phyloP scores from a whole-genome alignment of 345 rosid species.

The Syzygium oleosum region DNA sequence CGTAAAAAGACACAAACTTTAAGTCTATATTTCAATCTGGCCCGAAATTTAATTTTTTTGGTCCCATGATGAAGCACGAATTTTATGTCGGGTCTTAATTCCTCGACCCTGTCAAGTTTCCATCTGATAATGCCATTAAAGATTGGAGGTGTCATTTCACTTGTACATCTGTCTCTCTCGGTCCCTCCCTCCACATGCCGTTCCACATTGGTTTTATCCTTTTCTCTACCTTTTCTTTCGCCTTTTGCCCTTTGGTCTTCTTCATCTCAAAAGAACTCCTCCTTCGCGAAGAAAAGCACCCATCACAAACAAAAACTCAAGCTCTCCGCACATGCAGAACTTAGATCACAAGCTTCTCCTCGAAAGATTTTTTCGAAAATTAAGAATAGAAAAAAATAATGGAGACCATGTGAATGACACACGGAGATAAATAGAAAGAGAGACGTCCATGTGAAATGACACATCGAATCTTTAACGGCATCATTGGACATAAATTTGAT shows the following conservation, averaged over 20 bases:
- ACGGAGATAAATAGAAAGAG: not conserved
- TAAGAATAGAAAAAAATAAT: not conserved
- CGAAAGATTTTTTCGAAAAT: not conserved
- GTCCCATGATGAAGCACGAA: not conserved
- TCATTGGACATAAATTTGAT: not conserved
- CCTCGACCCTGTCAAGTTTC: not conserved
- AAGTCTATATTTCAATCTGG: not conserved
- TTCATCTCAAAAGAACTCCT: not conserved
- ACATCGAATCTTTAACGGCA: fast-evolving
- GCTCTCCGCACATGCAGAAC: fast-evolving
- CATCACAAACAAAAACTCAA: not conserved
- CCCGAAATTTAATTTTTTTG: too few relatives aligned
- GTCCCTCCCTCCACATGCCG: not conserved
- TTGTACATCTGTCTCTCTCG: not conserved
- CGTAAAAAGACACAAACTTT: not conserved
- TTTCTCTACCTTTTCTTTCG: not conserved
- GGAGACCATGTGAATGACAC: not conserved
- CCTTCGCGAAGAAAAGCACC: not conserved
- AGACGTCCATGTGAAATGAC: not conserved
- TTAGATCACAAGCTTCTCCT: not conserved
- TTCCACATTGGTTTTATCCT: not conserved
- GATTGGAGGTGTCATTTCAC: not conserved
- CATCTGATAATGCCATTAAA: fast-evolving
- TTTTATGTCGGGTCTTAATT: not conserved
- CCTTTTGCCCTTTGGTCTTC: not conserved